Conservation (phyloP, 23 red algal genomes). For the Gracilaria domingensis region DNA sequence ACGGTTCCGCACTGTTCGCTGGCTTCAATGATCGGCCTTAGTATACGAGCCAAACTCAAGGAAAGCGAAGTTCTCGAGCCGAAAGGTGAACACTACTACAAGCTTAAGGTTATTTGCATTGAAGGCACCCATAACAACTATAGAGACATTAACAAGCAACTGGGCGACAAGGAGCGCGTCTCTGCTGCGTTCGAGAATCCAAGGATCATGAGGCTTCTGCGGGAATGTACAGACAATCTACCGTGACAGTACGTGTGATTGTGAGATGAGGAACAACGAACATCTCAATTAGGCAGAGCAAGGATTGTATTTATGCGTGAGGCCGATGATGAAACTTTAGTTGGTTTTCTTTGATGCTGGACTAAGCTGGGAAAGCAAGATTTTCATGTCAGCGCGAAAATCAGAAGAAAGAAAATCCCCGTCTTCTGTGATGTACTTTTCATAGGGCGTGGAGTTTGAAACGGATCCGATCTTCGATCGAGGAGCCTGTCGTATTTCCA, state of each 20-base stretch:
- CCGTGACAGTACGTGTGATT: background rate
- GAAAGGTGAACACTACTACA: constrained; percentile 60
- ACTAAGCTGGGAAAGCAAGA: constrained; percentile 7
- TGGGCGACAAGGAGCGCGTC: constrained; percentile 95
- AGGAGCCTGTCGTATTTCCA: constrained; percentile 41
- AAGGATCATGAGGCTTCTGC: constrained; percentile 70
- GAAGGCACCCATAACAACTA: constrained; percentile 78
- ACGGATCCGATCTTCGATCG: constrained; percentile 15
- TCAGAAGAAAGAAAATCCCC: constrained; percentile 41
- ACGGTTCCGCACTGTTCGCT: constrained; percentile 97
- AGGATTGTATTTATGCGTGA: background rate
- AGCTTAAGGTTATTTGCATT: constrained; percentile 78
- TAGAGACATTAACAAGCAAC: constrained; percentile 92
- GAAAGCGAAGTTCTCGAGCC: constrained; percentile 53
- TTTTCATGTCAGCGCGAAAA: constrained; percentile 35
- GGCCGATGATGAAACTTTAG: background rate
- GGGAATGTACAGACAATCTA: constrained; percentile 73
- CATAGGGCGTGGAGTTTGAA: constrained; percentile 32
- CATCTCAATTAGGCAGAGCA: background rate
- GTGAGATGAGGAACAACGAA: background rate
- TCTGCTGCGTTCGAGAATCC: constrained; percentile 95
- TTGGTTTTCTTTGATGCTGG: constrained; percentile 36
- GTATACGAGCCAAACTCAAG: constrained; percentile 70
- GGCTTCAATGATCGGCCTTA: constrained; percentile 95
- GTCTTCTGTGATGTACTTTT: constrained; percentile 62